Conservation (phyloP, 179 eudicot genomes). For the Amaranthus tricolor region DNA sequence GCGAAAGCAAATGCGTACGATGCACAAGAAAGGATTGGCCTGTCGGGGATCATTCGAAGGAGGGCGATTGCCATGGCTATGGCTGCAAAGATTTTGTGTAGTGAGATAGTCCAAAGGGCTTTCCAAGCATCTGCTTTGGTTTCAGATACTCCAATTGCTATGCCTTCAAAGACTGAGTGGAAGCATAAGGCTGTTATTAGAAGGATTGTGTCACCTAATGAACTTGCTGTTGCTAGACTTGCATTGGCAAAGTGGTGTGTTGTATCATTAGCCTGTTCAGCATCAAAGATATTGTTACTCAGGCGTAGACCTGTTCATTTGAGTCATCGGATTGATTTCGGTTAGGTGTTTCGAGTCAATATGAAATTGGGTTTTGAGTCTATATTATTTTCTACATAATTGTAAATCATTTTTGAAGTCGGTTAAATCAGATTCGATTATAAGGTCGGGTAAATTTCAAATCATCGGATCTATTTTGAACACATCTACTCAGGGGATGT, state of each 20-base stretch:
- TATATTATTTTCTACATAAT: too few species aligned
- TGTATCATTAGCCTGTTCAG: constrained; percentile 20
- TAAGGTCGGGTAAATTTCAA: too few species aligned
- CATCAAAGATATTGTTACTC: too few species aligned
- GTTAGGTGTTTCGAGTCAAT: too few species aligned
- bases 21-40: constrained; percentile 64
- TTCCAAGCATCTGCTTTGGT: constrained; percentile 69
- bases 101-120: constrained; percentile 77
- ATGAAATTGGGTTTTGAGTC: too few species aligned
- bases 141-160: constrained; percentile 77
- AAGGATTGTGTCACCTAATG: constrained; percentile 69
- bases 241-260: constrained; percentile 28
- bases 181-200: constrained; percentile 69
- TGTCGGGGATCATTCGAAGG: constrained; percentile 67
- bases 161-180: constrained; percentile 91
- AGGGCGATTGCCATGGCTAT: constrained; percentile 87
- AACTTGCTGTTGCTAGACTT: constrained; percentile 45
- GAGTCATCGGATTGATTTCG: too few species aligned
- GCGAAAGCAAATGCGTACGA: constrained; percentile 85
- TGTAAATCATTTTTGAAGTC: too few species aligned
- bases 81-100: constrained; percentile 89
- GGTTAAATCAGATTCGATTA: too few species aligned
- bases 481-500: too few species aligned
- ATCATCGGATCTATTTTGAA: too few species aligned
- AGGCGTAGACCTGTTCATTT: too few species aligned